Evolutionary conservation across 805 yeast species (phyloP).

Genomic region (Suhomyces kilbournensis): DNA sequence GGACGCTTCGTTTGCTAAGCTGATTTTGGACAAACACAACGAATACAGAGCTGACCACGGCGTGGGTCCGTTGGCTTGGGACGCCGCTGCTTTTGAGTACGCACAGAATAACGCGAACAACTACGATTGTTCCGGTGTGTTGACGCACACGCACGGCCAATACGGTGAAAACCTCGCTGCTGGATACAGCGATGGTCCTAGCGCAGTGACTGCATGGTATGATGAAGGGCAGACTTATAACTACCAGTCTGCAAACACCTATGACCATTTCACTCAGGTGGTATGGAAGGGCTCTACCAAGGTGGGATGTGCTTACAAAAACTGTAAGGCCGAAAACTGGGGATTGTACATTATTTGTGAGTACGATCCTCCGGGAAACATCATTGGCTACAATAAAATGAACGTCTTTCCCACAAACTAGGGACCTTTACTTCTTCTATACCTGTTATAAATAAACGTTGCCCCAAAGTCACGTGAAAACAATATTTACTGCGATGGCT

Average conservation of each 20-base stretch:
- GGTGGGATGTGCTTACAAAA: slow-evolving; percentile 33
- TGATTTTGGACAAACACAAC: slow-evolving; percentile 34
- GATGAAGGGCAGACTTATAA: slow-evolving; percentile 28
- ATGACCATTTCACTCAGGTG: slow-evolving; percentile 32
- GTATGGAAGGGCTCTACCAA: slow-evolving; percentile 29
- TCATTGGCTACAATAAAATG: slow-evolving; percentile 24
- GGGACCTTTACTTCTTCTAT: slow-evolving; percentile 1
- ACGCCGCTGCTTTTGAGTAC: slow-evolving; percentile 27
- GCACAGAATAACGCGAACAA: slow-evolving; percentile 33
- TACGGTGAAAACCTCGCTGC: slow-evolving; percentile 40
- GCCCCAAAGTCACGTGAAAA: background rate
- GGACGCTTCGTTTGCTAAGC: slow-evolving; percentile 27
- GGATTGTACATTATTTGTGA: slow-evolving; percentile 32
- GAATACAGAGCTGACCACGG: slow-evolving; percentile 29
- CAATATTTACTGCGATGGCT: background rate
- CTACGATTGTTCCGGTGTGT: slow-evolving; percentile 37
- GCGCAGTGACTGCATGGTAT: slow-evolving; percentile 36
- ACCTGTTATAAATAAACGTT: background rate
- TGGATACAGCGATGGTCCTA: slow-evolving; percentile 27
- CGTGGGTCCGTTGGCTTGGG: slow-evolving; percentile 31
- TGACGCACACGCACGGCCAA: slow-evolving; percentile 35
- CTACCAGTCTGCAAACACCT: slow-evolving; percentile 23
- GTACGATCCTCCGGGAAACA: slow-evolving; percentile 36
- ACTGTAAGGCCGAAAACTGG: slow-evolving; percentile 30
- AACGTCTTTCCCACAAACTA: slow-evolving; percentile 23